Conservation (phyloP, 225 moss, liverwort and hornwort species). For the Antitrichia curtipendula region DNA sequence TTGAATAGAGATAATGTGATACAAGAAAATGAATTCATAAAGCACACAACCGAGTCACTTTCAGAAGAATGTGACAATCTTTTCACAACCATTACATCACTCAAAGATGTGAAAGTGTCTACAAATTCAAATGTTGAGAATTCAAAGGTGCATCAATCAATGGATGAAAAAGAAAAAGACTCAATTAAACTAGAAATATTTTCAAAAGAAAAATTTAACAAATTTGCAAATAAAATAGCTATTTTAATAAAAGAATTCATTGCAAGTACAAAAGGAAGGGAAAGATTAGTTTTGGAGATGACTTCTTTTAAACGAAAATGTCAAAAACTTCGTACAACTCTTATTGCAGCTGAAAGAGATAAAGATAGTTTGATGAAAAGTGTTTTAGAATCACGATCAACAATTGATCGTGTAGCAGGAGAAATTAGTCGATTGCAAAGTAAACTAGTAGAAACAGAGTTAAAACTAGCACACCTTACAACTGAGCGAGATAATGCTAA, state of each 20-base stretch:
- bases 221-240: not conserved
- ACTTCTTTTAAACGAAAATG: not conserved
- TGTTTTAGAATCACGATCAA: not conserved
- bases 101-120: not conserved
- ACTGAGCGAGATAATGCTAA: not conserved
- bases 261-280: not conserved
- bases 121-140: not conserved
- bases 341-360: not conserved
- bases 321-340: not conserved
- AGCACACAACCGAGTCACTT: not conserved
- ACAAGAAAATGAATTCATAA: not conserved
- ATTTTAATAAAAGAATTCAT: not conserved
- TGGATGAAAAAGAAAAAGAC: not conserved
- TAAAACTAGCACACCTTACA: not conserved
- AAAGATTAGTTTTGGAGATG: not conserved
- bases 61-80: not conserved
- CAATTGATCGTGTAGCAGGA: not conserved
- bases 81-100: not conserved
- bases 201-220: not conserved
- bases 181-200: not conserved
- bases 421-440: not conserved
- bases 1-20: not conserved
- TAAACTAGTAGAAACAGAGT: not conserved
- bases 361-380: conserved; percentile 10
- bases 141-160: not conserved